phyloP scores from a whole-genome alignment of 176 grass and related monocot genomes.

The Triticum urartu region DNA sequence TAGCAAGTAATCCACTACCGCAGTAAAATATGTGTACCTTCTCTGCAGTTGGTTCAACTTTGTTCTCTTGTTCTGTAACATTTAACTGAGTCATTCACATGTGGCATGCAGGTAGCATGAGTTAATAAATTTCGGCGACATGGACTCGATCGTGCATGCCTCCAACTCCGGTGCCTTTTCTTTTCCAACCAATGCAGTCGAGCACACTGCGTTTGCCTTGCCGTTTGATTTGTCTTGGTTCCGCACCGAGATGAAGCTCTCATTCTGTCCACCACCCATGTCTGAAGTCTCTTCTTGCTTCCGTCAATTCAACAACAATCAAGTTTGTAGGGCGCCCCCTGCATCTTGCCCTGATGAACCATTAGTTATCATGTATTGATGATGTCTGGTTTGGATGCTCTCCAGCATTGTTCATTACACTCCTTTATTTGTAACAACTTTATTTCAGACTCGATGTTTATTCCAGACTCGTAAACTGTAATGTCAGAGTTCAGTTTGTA shows the following conservation, averaged over 20 bases:
- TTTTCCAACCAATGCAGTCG: neutral
- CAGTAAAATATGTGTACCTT: neutral
- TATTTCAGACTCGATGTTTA: too few species aligned
- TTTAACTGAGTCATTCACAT: neutral
- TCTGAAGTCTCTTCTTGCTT: neutral
- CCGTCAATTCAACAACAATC: neutral
- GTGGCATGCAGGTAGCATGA: neutral
- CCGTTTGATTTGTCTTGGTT: neutral
- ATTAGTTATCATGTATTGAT: neutral
- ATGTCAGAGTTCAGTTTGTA: too few species aligned
- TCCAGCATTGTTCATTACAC: too few species aligned
- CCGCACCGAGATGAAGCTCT: neutral
- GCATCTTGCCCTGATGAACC: neutral
- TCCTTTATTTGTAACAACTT: too few species aligned
- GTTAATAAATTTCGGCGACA: neutral
- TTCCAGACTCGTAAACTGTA: too few species aligned
- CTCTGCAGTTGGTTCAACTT: neutral
- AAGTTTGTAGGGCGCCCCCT: neutral
- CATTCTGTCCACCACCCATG: neutral
- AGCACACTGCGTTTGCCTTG: neutral
- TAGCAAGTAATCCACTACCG: neutral
- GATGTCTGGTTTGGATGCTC: too few species aligned
- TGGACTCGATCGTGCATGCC: neutral
- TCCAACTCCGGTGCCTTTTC: neutral
- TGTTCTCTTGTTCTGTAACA: neutral